Base-by-base conservation (phyloP, 2,329 filamentous ascomycete genomes). In the Paracorniculantispora psalliotae region DNA sequence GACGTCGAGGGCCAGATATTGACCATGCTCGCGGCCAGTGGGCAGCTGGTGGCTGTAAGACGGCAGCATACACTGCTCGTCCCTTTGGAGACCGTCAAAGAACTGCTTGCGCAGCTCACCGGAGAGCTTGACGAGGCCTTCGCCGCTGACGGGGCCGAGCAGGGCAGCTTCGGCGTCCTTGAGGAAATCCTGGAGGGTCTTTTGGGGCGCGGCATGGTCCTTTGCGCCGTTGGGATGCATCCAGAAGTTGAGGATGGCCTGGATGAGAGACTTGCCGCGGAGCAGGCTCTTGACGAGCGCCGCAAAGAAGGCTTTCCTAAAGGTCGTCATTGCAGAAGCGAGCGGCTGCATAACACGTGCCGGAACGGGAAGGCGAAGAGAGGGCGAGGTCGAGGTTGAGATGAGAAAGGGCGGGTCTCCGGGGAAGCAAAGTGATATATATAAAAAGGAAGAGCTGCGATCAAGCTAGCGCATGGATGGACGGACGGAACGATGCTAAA, bases 11-110 rank as follows among this genome's bases (percentile, higher is more conserved):
- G 85, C 83, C 56, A 89, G 73, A 67, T 80, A 88, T 55, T 78
- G 79, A 26, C 86, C 86, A 46, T 67, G 69, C 67, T 88, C 86
- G 49, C 75, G 68, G 54, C 86, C 86, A n/a, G 72, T 78, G 1
- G 86, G 86, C 6, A 89, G 75, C 63, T 83, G 80, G 64, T 86
- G 81, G 73, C 81, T 87, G 73, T 85, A 88, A 13, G 84, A 87
- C 2, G 85, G 85, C 21, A 88, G 76, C 85, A 87, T 88, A 68
- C 80, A 85, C 61, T 80, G 76, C 61, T 77, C 71, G 66, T 84
- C 79, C 33, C 73, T 75, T 62, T 78, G 70, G 59, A 87, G 71
- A 39, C 79, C 77, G 47, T 82, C 75, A 46, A 78, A 68, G 65
- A 85, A 84, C 68, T 88, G 81, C 37, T 72, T 69, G 70, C 81